Base-by-base conservation (phyloP, 805 yeast genomes). In the Candida silvicultrix region DNA sequence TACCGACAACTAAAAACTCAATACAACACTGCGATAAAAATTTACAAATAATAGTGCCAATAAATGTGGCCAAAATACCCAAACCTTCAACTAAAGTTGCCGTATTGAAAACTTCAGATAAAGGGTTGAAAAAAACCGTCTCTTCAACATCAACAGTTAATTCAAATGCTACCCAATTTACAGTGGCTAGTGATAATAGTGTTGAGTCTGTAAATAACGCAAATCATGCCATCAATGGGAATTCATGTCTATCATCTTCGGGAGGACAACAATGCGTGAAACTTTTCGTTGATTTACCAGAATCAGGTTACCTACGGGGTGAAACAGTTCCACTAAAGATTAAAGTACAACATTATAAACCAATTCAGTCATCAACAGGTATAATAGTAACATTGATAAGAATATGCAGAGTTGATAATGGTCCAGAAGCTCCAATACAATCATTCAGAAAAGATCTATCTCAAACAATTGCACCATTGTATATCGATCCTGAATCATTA, bases 401-500 rank as follows among this genome's bases (percentile, higher is more conserved):
- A 46, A 81, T 90, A 5, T 86, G 95, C 52, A 71, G 94, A 14
- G 76, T 83, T 32, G 80, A 78, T 55, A 74, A 80, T 44, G 74
- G 83, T 45, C 72, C 76, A 45, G 83, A 84, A 61, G 54, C 69
- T 48, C 55, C 73, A 46, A 57, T 65, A 36, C 73, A 70, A 48
- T 64, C 92, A 1, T 89, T 83, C 62, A 69, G 97, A 46, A 89
- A 89, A 60, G 97, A 89, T 60, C 67, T 89, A 7, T 77, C 83
- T 34, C 97, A 89, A 64, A 74, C 78, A 32, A 76, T 88, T 1
- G 73, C 84, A 1, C 96, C 97, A 1, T 65, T 89, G 12, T 83
- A 80, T 51, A 78, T 88, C n/a, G 90, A 88, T 59, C 88, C 90
- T 1, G 67, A 58, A 14, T 74, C 84, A 1, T 67, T 80, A 36